phyloP scores from a whole-genome alignment of 225 moss, liverwort and hornwort species.

The Takakia lepidozioides region DNA sequence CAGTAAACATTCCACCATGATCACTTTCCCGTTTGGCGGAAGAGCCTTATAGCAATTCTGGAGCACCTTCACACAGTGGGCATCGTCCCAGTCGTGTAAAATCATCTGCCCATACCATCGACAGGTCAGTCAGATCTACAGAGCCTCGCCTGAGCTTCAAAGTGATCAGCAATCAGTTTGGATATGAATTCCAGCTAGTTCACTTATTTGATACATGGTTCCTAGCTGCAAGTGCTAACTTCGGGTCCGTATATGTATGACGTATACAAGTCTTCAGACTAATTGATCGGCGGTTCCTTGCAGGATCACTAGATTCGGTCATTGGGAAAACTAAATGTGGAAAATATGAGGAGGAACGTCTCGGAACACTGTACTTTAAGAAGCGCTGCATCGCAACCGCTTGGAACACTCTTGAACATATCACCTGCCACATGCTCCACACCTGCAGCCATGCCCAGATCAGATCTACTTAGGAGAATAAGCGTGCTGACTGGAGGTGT shows the following conservation, averaged over 20 bases:
- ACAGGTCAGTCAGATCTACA: not conserved
- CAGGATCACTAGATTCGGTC: too few relatives aligned
- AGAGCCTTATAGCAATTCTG: slow-evolving; percentile 10
- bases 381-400: slow-evolving; percentile 27
- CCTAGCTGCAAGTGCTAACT: too few relatives aligned
- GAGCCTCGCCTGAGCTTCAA: not conserved
- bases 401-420: slow-evolving; percentile 32
- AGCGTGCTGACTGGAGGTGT: too few relatives aligned
- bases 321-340: too few relatives aligned
- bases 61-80: slow-evolving; percentile 4
- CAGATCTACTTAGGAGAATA: too few relatives aligned
- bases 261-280: too few relatives aligned
- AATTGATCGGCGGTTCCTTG: too few relatives aligned
- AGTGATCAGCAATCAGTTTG: not conserved
- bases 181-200: too few relatives aligned
- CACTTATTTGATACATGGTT: too few relatives aligned
- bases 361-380: slow-evolving; percentile 19
- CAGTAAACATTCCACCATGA: slow-evolving; percentile 15
- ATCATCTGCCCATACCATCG: slow-evolving; percentile 4
- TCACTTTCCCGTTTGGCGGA: slow-evolving; percentile 6
- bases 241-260: too few relatives aligned
- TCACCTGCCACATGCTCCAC: slow-evolving; percentile 33
- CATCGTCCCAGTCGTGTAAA: slow-evolving; percentile 16
- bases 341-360: not conserved
- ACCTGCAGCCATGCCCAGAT: slow-evolving; percentile 24